Evolutionary conservation across 2,329 filamentous ascomycete species (phyloP).

Genomic region (Cryphonectria nitschkei): DNA sequence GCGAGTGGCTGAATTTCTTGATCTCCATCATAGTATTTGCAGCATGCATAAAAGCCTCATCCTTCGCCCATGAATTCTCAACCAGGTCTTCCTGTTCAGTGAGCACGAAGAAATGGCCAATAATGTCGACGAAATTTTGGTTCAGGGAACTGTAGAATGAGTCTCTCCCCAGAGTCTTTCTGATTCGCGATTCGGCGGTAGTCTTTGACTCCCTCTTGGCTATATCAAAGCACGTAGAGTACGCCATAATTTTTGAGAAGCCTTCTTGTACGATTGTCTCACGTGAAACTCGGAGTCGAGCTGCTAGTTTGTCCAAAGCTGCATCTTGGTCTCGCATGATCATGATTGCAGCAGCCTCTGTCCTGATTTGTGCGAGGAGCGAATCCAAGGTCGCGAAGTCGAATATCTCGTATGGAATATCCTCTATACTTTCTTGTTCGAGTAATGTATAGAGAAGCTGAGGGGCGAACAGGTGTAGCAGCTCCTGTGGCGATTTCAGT

Average conservation of each 20-base stretch:
- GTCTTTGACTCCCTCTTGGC: conserved; percentile 47
- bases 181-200: conserved; percentile 68
- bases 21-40: conserved; percentile 71
- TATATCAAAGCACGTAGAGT: conserved; percentile 80
- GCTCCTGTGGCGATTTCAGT: conserved; percentile 66
- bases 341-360: conserved; percentile 79
- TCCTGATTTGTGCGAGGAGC: conserved; percentile 71
- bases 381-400: conserved; percentile 71
- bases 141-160: conserved; percentile 66
- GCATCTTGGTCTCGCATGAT: conserved; percentile 78
- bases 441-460: conserved; percentile 94
- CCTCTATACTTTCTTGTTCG: conserved; percentile 64
- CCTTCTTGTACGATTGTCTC: conserved; percentile 64
- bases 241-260: conserved; percentile 81
- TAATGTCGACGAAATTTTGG: conserved; percentile 73
- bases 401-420: conserved; percentile 85
- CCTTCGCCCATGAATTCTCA: conserved; percentile 67
- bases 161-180: conserved; percentile 70
- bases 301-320: conserved; percentile 63
- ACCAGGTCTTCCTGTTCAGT: conserved; percentile 78
- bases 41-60: conserved; percentile 62
- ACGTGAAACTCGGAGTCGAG: conserved; percentile 56
- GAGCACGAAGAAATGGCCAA: conserved; percentile 75
- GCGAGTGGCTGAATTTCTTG: conserved; percentile 67
- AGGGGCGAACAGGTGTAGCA: conserved; percentile 84